phyloP scores from a whole-genome alignment of 495 filamentous ascomycete species.

The Trichoderma erinaceum region DNA sequence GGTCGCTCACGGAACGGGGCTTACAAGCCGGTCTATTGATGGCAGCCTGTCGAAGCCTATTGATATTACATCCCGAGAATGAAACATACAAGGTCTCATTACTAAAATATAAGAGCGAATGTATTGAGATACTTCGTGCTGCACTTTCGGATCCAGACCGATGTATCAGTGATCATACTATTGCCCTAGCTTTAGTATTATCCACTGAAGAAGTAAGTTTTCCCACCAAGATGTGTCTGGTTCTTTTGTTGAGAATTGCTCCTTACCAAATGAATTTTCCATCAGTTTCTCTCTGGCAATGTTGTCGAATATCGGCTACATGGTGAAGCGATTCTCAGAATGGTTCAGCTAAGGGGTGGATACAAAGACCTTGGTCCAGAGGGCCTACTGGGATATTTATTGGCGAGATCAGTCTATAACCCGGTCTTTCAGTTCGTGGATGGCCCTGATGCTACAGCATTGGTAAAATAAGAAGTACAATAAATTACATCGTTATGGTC shows the following conservation, averaged over 20 bases:
- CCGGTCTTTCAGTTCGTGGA: not conserved
- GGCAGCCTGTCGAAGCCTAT: not conserved
- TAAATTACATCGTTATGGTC: too few relatives aligned
- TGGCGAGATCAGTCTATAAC: conserved; percentile 8
- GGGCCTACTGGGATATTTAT: not conserved
- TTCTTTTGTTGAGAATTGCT: not conserved
- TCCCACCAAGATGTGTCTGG: too few relatives aligned
- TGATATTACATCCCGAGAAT: not conserved
- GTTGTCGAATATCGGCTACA: not conserved
- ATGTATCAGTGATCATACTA: not conserved
- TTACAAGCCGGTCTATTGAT: not conserved
- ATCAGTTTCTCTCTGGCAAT: not conserved
- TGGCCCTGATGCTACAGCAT: not conserved
- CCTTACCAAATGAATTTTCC: not conserved
- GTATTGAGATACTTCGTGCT: not conserved
- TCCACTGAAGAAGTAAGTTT: not conserved
- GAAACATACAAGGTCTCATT: not conserved
- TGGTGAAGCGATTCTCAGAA: not conserved
- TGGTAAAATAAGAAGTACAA: not conserved
- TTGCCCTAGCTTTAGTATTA: conserved; percentile 1
- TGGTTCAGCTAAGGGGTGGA: not conserved
- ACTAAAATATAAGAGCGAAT: not conserved
- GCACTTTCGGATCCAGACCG: not conserved
- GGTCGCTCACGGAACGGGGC: conserved; percentile 5
- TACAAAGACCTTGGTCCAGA: not conserved